phyloP scores from a whole-genome alignment of 805 yeast species.

The Ogataea neopini region DNA sequence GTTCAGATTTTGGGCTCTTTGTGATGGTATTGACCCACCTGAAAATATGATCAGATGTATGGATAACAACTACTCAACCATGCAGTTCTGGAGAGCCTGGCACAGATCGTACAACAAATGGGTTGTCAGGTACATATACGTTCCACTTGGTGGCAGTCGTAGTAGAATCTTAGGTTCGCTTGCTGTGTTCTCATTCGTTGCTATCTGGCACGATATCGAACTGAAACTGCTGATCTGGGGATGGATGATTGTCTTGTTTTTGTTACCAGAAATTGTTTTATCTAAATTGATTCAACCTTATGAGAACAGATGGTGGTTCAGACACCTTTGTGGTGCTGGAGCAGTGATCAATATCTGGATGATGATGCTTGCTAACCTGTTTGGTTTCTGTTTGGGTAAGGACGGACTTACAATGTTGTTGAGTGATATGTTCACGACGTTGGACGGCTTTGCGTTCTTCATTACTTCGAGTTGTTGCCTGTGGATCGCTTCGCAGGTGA shows the following conservation, averaged over 20 bases:
- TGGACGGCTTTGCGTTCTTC: slow-evolving; percentile 65
- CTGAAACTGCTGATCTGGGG: slow-evolving; percentile 90
- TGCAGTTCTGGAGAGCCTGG: slow-evolving; percentile 99
- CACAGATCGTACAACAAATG: slow-evolving; percentile 91
- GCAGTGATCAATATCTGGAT: slow-evolving; percentile 91
- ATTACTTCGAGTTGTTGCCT: slow-evolving; percentile 61
- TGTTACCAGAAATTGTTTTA: slow-evolving; percentile 80
- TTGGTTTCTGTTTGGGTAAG: slow-evolving; percentile 90
- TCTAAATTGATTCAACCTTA: slow-evolving; percentile 43
- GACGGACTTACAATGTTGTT: slow-evolving; percentile 77
- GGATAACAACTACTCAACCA: slow-evolving; percentile 88
- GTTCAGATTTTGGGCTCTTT: slow-evolving; percentile 86
- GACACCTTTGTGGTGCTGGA: slow-evolving; percentile 83
- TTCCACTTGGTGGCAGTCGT: slow-evolving; percentile 85
- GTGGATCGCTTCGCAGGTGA: slow-evolving; percentile 85
- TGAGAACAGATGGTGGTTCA: slow-evolving; percentile 58
- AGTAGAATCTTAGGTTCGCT: slow-evolving; percentile 74
- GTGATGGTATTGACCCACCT: slow-evolving; percentile 95
- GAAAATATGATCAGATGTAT: slow-evolving; percentile 97
- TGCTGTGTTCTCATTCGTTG: slow-evolving; percentile 91
- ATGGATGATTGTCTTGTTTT: slow-evolving; percentile 84
- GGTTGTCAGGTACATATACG: slow-evolving; percentile 84
- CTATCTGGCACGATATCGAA: slow-evolving; percentile 97
- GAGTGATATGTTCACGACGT: slow-evolving; percentile 69
- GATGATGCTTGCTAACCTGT: slow-evolving; percentile 96